These are phyloP conservation scores for Tricholoma furcatifolium DNA, from an alignment of 768 basidiomycete species.

Conservation along the genomic window DNA sequence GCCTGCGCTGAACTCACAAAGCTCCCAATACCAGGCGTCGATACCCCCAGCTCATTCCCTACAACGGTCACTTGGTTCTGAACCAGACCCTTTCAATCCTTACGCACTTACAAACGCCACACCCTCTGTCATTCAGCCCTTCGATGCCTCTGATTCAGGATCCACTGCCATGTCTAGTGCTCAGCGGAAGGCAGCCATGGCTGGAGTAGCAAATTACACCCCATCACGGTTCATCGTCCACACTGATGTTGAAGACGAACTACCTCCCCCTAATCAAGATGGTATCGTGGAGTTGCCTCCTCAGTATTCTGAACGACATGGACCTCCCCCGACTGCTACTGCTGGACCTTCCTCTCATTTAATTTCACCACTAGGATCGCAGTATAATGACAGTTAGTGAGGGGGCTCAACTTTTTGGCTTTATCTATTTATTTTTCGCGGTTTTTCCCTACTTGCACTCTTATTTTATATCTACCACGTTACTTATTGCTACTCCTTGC, in stretches of 20 bases:
- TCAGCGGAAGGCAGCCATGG: slow-evolving; percentile 55
- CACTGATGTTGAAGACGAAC: slow-evolving; percentile 62
- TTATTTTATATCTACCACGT: slow-evolving; percentile 5
- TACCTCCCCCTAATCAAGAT: slow-evolving; percentile 39
- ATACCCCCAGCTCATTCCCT: slow-evolving; percentile 22
- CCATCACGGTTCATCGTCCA: slow-evolving; percentile 63
- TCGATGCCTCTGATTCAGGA: slow-evolving; percentile 17
- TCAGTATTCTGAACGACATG: slow-evolving; percentile 58
- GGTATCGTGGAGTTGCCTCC: slow-evolving; percentile 76
- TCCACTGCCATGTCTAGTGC: slow-evolving; percentile 33
- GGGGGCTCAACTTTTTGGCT: neutral
- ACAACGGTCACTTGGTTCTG: slow-evolving; percentile 17
- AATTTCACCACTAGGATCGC: neutral
- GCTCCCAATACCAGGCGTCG: slow-evolving; percentile 12
- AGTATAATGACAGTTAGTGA: neutral
- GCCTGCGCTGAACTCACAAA: slow-evolving; percentile 19
- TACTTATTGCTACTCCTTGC: slow-evolving; percentile 5
- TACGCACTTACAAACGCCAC: slow-evolving; percentile 17
- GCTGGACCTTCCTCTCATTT: slow-evolving; percentile 6
- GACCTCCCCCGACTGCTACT: slow-evolving; percentile 11
- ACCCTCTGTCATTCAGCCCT: slow-evolving; percentile 22
- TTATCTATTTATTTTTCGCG: slow-evolving; percentile 4
- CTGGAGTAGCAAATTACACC: slow-evolving; percentile 40
- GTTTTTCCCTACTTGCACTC: slow-evolving; percentile 1
- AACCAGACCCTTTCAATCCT: slow-evolving; percentile 24